Evolutionary conservation across 352 stramenopile species (phyloP), one percentile per base, ranked within the genome.

Genomic region (Pseudoperonospora humuli): DNA sequence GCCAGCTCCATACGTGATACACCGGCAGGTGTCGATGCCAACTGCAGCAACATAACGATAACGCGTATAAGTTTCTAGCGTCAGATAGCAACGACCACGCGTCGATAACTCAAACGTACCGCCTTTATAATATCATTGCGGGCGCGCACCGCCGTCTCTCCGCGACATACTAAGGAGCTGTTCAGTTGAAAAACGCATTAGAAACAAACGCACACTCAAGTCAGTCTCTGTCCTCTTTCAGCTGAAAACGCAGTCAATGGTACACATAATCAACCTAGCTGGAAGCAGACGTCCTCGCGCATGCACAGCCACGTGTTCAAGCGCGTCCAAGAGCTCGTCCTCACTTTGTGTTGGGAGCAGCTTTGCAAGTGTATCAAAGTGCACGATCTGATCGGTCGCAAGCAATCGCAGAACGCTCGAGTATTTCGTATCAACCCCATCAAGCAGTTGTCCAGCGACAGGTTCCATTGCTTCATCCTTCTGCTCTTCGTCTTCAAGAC

Each of bases 111-210:
- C 29, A 28, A 32, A 57, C 45, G 28, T 59, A 84, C 71, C 56
- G 76, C 64, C 27, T 73, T 61, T 15, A 82, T 53, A 46, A 86
- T 78, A 34, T 57, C 42, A 38, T 81, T 62, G 25, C 74, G 66
- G 28, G 61, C 54, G 36, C 43, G 46, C 23, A 57, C 45, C 4
- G 49, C 51, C 2, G 51, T 36, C 25, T 77, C 62, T 43, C 61
- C 55, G 13, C 38, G 26, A 38, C 61, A 79, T 32, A 68, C 53
- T 21, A 72, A 54, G 23, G 50, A 33, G 23, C 65, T 75, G 26
- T 18, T 34, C 10, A 26, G 15, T 44, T 0, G 7, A 19, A 46
- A 25, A 35, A n/a, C n/a, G n/a, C 5, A 6, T 36, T 6, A 35
- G 15, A 17, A 39, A 41, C 1, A 24, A 32, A n/a, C n/a, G n/a